phyloP scores from a whole-genome alignment of 2,329 filamentous ascomycete species.

The Chrysosporium keratinophilum region DNA sequence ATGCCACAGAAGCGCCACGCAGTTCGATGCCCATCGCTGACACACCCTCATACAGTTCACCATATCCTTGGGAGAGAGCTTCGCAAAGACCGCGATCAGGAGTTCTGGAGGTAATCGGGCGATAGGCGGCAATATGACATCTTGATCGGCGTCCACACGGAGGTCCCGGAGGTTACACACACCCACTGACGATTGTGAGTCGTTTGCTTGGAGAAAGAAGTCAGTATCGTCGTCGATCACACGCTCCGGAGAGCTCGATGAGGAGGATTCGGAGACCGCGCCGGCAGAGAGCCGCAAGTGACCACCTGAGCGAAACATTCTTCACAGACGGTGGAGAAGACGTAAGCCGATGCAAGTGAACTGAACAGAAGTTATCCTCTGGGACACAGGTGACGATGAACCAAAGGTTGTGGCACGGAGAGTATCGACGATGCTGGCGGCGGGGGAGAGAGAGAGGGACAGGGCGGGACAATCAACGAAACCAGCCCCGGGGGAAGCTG shows the following conservation, averaged over 20 bases:
- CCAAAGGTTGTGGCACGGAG: neutral
- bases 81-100: slow-evolving; percentile 82
- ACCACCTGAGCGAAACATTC: slow-evolving; percentile 32
- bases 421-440: neutral
- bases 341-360: neutral
- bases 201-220: slow-evolving; percentile 74
- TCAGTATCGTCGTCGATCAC: slow-evolving; percentile 83
- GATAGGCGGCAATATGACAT: slow-evolving; percentile 48
- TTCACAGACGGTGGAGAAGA: neutral
- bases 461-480: neutral
- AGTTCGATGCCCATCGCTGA: slow-evolving; percentile 83
- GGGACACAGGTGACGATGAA: neutral
- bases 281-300: slow-evolving; percentile 31
- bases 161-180: slow-evolving; percentile 67
- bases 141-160: slow-evolving; percentile 48
- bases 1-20: slow-evolving; percentile 90
- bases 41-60: slow-evolving; percentile 88
- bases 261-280: slow-evolving; percentile 35
- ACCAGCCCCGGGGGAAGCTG: no score
- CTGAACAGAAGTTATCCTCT: neutral
- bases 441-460: neutral
- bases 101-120: slow-evolving; percentile 85
- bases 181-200: slow-evolving; percentile 84
- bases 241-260: slow-evolving; percentile 17
- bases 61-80: slow-evolving; percentile 67